Conservation (phyloP, 78 protist genomes). For the Pelomyxa schiedti region DNA sequence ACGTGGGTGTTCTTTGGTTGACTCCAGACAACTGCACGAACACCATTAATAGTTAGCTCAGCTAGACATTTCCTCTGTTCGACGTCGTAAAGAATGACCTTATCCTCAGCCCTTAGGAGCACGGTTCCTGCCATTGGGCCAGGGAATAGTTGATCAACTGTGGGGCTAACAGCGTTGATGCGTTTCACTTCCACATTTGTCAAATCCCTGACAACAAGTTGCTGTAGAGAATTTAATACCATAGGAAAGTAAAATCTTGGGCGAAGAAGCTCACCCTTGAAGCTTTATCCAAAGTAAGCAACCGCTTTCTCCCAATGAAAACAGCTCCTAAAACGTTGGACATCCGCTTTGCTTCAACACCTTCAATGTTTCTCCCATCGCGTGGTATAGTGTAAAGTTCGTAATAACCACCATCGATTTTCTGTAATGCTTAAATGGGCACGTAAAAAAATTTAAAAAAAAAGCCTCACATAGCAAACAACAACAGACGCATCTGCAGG, state of each 20-base stretch:
- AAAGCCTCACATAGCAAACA: background rate
- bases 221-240: background rate
- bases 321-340: constrained; percentile 43
- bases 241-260: no score
- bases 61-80: constrained; percentile 57
- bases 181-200: constrained; percentile 72
- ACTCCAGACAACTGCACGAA: constrained; percentile 86
- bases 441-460: background rate
- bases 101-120: constrained; percentile 67
- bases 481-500: constrained; percentile 64
- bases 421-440: background rate
- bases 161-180: constrained; percentile 39
- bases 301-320: constrained; percentile 82
- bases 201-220: constrained; percentile 62
- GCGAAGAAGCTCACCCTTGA: constrained; percentile 13
- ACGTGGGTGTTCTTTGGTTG: constrained; percentile 51
- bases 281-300: constrained; percentile 81
- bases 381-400: constrained; percentile 69
- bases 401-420: constrained; percentile 75
- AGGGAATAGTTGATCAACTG: constrained; percentile 65
- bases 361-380: constrained; percentile 4
- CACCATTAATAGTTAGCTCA: constrained; percentile 27
- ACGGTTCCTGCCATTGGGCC: constrained; percentile 75
- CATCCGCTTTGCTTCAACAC: constrained; percentile 34
- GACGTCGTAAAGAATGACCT: constrained; percentile 74